Evolutionary conservation across 208 protist genomes (phyloP), one percentile per base, ranked within the genome.

Genomic region (Leishmania braziliensis): DNA sequence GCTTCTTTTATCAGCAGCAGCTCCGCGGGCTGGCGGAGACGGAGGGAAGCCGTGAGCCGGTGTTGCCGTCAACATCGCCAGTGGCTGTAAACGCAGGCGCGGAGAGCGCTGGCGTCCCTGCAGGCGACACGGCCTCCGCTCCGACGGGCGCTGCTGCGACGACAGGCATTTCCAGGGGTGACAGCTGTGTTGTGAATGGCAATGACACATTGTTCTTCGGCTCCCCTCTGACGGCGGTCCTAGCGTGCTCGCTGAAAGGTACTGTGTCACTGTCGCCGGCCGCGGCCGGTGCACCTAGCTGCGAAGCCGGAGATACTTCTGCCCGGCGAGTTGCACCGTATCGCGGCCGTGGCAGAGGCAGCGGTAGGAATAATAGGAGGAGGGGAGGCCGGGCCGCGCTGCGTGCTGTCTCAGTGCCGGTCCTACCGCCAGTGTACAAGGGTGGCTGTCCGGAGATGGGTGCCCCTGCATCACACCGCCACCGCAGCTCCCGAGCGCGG

Each of bases 1-100:
- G 89, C 60, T 77, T 88, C 81, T 93, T 94, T 78, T 96, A 94
- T 56, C 78, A 76, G 29, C 56, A 82, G 29, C 90, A 94, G 78
- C 80, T 95, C 43, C 53, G 77, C 18, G 78, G 29, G 1, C 43
- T 26, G 29, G 60, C 39, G 43, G 76, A 72, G 54, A 51, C 60
- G n/a, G 23, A 10, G 1, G 10, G 46, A 8, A 29, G 46, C 26
- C 69, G 53, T 51, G 33, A 6, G 69, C 26, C 46, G 8, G 46
- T 9, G 23, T 29, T 62, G 51, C 60, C 48, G 14, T 46, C 50
- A 54, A 18, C 77, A 48, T 72, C 65, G n/a, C 9, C 50, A 50
- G 65, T 43, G 8, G 70, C 5, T 26, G 26, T 36, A 76, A 56
- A 43, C 29, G 69, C 48, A 56, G 56, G 26, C 4, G 48, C 5